phyloP scores from a whole-genome alignment of 148 eudicot genomes.

The Cornus controversa region DNA sequence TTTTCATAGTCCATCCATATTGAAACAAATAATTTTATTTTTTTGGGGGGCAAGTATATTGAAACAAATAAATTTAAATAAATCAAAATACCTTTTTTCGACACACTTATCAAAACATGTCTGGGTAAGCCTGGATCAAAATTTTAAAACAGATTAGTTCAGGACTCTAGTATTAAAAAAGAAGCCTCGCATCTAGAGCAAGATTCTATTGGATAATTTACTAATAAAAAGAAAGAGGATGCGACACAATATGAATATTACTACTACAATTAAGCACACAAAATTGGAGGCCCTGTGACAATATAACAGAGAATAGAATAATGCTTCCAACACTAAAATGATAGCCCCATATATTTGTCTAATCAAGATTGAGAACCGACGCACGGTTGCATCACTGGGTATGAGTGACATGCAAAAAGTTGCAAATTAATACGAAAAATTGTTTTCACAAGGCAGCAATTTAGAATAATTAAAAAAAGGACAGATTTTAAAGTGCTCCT shows the following conservation, averaged over 20 bases:
- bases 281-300: background rate
- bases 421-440: background rate
- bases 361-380: background rate
- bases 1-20: background rate
- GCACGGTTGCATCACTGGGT: background rate
- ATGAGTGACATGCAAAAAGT: background rate
- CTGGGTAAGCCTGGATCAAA: slow-evolving; percentile 71
- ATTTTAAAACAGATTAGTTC: background rate
- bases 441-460: background rate
- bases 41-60: no score
- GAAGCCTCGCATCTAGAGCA: background rate
- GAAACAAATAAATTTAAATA: background rate
- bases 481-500: background rate
- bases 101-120: slow-evolving; percentile 79
- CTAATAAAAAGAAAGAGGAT: background rate
- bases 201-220: background rate
- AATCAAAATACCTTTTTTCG: slow-evolving; percentile 53
- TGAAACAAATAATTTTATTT: background rate
- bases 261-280: background rate
- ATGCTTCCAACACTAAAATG: background rate
- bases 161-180: background rate
- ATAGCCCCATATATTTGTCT: background rate
- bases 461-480: background rate
- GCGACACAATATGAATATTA: background rate
- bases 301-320: background rate